These are phyloP conservation scores for Curvularia verruculosa DNA, from an alignment of 2,329 filamentous ascomycete species.

Conservation along the genomic window DNA sequence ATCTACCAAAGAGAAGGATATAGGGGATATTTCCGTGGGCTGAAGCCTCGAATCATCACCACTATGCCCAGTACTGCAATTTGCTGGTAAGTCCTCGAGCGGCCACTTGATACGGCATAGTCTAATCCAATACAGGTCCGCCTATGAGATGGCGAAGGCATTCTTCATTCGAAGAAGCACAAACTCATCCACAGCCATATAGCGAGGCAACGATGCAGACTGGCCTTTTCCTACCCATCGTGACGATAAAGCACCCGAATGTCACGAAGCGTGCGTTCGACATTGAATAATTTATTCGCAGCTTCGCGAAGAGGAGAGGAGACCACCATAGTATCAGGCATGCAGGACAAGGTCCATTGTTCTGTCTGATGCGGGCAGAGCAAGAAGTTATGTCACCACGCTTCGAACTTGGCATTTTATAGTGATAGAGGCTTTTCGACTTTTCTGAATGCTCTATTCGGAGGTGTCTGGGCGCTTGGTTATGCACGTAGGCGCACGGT, in stretches of 20 bases:
- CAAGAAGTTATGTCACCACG: constrained; percentile 20
- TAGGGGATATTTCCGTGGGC: constrained; percentile 88
- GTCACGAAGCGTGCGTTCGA: constrained; percentile 17
- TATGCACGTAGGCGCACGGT: constrained; percentile 34
- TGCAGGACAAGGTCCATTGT: constrained; percentile 23
- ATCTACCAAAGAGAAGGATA: constrained; percentile 84
- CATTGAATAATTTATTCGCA: constrained; percentile 21
- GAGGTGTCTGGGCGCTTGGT: constrained; percentile 35
- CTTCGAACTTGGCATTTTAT: constrained; percentile 32
- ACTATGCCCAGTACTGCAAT: constrained; percentile 99
- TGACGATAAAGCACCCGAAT: constrained; percentile 7
- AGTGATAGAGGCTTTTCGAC: constrained; percentile 40
- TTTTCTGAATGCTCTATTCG: constrained; percentile 33
- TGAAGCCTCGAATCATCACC: constrained; percentile 88
- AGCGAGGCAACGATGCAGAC: constrained; percentile 6
- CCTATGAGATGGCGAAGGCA: constrained; percentile 71
- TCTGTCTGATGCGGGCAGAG: constrained; percentile 23
- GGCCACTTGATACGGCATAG: neutral
- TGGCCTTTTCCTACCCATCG: constrained; percentile 9
- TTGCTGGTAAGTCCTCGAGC: constrained; percentile 73
- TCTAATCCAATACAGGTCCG: constrained; percentile 56
- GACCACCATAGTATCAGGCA: constrained; percentile 24
- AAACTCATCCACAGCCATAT: constrained; percentile 34
- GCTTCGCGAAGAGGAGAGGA: constrained; percentile 15
- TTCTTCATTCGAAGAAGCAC: constrained; percentile 63